phyloP scores from a whole-genome alignment of 2,329 filamentous ascomycete species.

The Xylaria hypoxylon region DNA sequence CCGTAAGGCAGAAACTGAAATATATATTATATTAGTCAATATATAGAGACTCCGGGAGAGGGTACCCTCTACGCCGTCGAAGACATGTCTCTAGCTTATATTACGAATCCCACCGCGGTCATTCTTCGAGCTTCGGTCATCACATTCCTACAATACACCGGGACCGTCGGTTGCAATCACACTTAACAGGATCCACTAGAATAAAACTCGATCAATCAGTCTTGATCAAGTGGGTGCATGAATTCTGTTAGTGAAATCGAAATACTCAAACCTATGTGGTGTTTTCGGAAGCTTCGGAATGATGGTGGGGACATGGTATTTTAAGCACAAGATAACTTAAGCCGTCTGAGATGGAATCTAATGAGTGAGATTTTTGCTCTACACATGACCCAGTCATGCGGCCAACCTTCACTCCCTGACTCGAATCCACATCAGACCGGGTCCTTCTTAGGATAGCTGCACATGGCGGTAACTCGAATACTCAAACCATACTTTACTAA shows the following conservation, averaged over 20 bases:
- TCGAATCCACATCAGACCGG: neutral
- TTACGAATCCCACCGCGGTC: slow-evolving; percentile 10
- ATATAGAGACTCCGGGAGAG: neutral
- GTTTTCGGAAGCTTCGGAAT: slow-evolving; percentile 39
- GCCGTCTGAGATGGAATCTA: neutral
- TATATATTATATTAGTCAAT: neutral
- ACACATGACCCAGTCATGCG: neutral
- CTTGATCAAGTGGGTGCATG: slow-evolving; percentile 8
- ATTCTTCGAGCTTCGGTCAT: slow-evolving; percentile 12
- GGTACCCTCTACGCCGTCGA: neutral
- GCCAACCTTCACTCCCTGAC: slow-evolving; percentile 1
- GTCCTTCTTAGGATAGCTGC: neutral
- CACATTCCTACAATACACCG: neutral
- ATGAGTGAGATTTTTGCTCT: slow-evolving; percentile 10
- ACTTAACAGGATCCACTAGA: slow-evolving; percentile 23
- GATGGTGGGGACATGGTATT: slow-evolving; percentile 32
- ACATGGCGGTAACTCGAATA: neutral
- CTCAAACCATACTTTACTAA: neutral
- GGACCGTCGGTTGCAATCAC: slow-evolving; percentile 20
- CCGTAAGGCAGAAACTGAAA: neutral
- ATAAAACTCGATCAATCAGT: slow-evolving; percentile 10
- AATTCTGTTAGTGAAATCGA: slow-evolving; percentile 10
- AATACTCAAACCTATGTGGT: slow-evolving; percentile 2
- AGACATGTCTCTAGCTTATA: slow-evolving; percentile 23
- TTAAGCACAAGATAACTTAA: slow-evolving; percentile 1